phyloP scores from a whole-genome alignment of 2,329 filamentous ascomycete species.

The Fusarium drepaniforme region DNA sequence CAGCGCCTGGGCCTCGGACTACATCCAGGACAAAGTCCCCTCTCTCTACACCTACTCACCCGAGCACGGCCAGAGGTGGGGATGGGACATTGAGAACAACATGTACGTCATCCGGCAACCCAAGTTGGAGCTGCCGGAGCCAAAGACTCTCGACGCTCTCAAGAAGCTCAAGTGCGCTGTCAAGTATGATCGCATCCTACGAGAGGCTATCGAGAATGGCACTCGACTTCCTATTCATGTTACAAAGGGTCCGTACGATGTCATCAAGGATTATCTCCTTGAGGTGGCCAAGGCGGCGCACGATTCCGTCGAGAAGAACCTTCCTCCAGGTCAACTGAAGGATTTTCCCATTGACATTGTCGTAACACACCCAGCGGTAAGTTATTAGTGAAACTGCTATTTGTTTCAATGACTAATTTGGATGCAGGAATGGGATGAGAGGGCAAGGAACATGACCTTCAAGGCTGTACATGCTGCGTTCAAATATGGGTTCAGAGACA shows the following conservation, averaged over 20 bases:
- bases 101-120: conserved; percentile 25
- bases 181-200: conserved; percentile 1
- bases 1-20: conserved; percentile 9
- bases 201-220: neutral
- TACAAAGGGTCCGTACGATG: conserved; percentile 17
- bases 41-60: conserved; percentile 27
- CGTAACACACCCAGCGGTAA: conserved; percentile 26
- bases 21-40: conserved; percentile 14
- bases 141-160: conserved; percentile 8
- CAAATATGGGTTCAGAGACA: conserved; percentile 7
- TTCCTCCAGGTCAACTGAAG: neutral
- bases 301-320: conserved; percentile 11
- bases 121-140: conserved; percentile 23
- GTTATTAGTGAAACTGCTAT: neutral
- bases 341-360: conserved; percentile 25
- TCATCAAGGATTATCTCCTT: conserved; percentile 21
- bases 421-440: conserved; percentile 21
- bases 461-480: conserved; percentile 24
- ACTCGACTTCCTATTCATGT: conserved; percentile 18
- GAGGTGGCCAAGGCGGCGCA: conserved; percentile 11
- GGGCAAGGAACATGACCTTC: conserved; percentile 22
- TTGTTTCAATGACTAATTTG: neutral
- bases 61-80: conserved; percentile 12
- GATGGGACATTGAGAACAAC: conserved; percentile 23
- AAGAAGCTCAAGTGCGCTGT: conserved; percentile 17